Evolutionary conservation across 1,284 basidiomycete species (phyloP).

Genomic region (Ceratobasidium sp.): DNA sequence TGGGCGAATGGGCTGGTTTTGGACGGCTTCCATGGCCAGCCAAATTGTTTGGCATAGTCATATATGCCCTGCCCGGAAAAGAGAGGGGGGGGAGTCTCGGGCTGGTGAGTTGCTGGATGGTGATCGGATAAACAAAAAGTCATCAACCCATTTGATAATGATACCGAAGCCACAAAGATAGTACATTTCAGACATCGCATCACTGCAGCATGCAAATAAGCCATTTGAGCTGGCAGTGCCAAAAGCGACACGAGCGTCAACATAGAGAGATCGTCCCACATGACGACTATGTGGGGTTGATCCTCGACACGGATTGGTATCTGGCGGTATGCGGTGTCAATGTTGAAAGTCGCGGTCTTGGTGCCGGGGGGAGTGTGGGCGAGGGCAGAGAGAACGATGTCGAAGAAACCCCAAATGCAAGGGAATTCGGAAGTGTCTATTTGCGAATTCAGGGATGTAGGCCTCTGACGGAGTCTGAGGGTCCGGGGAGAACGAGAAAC

Average conservation of each 20-base stretch:
- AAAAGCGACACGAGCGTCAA: constrained; percentile 57
- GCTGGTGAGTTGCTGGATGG: not conserved
- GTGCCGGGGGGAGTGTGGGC: constrained; percentile 56
- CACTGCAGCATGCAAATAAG: constrained; percentile 54
- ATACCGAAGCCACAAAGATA: constrained; percentile 55
- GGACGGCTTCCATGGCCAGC: constrained; percentile 44
- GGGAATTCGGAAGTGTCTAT: constrained; percentile 58
- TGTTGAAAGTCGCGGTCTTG: constrained; percentile 57
- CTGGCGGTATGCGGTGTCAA: constrained; percentile 56
- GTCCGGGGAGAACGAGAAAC: constrained; percentile 61
- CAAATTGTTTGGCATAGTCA: constrained; percentile 60
- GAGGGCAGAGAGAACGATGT: constrained; percentile 53
- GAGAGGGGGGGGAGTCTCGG: not conserved
- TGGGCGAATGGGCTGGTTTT: constrained; percentile 22
- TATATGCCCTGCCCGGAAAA: constrained; percentile 52
- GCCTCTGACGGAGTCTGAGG: too few relatives aligned
- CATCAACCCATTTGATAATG: constrained; percentile 61
- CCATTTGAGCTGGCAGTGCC: constrained; percentile 56
- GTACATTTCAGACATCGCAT: constrained; percentile 56
- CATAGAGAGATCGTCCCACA: constrained; percentile 50
- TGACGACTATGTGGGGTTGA: constrained; percentile 57
- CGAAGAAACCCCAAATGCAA: constrained; percentile 62
- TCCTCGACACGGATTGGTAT: constrained; percentile 58
- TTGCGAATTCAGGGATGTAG: constrained; percentile 58
- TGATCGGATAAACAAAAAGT: constrained; percentile 59